Base-by-base conservation (phyloP, 495 filamentous ascomycete genomes). In the Geoglossum glabrum region DNA sequence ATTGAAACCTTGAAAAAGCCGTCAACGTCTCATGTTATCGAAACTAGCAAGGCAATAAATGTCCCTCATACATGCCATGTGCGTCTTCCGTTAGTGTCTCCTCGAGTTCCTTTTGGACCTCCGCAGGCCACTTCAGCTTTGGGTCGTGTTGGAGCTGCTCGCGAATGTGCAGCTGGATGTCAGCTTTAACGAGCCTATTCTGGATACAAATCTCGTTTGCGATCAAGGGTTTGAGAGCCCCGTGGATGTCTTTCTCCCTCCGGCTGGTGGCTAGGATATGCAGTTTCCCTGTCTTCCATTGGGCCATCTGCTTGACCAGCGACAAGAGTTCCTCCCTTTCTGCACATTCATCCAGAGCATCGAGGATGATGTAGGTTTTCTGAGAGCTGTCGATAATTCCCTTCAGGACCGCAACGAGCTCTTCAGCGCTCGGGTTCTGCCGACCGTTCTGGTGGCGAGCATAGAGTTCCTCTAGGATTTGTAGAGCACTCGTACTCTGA, bases 1-100 rank as follows among this genome's bases (percentile, higher is more conserved):
- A 73, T 52, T 70, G 68, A 50, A 75, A 74, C 70, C 71, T 75
- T 50, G 10, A 13, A 55, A 21, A 66, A 58, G 1, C 58, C 45
- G 19, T 55, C 15, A 54, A 21, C 13, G 17, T 4, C 7, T 30
- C 15, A 34, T 6, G 4, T 25, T 4, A 36, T n/a, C n/a, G 6
- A n/a, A 36, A 25, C 27, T 26, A 26, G 17, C 3, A 19, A 17
- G n/a, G 4, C 43, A 19, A 25, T 47, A 5, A 47, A 11, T 5
- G 5, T 47, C 17, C n/a, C 15, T 36, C 67, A 61, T 62, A 74
- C 67, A 73, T 73, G 36, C 70, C 67, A 38, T 69, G 55, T 9
- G 66, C 65, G 54, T 66, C 58, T 15, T 64, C 21, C 63, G 61
- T 58, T 57, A 68, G 62, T 54, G 49, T 55, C 55, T 57, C 19